These are phyloP conservation scores for Boletellus ananiceps DNA, from an alignment of 768 basidiomycete species.

Conservation along the genomic window DNA sequence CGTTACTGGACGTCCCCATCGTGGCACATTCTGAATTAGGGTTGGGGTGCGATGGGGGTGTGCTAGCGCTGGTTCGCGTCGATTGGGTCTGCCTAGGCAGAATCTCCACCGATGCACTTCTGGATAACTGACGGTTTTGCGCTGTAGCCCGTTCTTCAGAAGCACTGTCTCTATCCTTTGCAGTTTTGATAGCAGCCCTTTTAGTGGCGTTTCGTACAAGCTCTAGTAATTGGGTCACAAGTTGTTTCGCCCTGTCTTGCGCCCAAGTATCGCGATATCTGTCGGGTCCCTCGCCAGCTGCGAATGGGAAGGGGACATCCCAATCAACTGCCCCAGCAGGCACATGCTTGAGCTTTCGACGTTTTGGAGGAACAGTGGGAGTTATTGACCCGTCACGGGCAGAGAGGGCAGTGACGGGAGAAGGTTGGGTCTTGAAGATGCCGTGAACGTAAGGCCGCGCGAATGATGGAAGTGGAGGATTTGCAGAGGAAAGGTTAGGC, in stretches of 20 bases:
- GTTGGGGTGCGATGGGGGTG: not conserved
- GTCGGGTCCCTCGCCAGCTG: constrained; percentile 62
- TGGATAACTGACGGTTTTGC: constrained; percentile 34
- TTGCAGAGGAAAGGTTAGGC: constrained; percentile 16
- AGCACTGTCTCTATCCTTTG: constrained; percentile 6
- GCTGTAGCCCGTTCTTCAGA: constrained; percentile 26
- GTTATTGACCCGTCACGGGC: not conserved
- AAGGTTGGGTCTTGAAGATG: not conserved
- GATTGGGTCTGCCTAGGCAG: not conserved
- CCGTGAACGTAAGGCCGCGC: constrained; percentile 21
- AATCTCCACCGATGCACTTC: constrained; percentile 16
- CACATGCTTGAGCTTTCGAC: constrained; percentile 58
- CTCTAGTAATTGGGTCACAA: constrained; percentile 56
- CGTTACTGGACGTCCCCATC: not conserved
- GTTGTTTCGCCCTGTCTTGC: constrained; percentile 54
- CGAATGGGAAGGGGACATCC: constrained; percentile 80
- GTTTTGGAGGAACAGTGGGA: constrained; percentile 39
- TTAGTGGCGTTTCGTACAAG: constrained; percentile 57
- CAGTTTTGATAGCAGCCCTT: constrained; percentile 54
- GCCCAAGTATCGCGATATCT: constrained; percentile 66
- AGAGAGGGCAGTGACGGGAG: not conserved
- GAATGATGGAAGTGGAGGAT: constrained; percentile 7
- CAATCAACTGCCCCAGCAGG: constrained; percentile 80
- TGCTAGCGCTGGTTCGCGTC: not conserved
- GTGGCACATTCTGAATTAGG: not conserved